These are phyloP conservation scores for Neodidymelliopsis sp. DNA, from an alignment of 2,329 filamentous ascomycete species.

Conservation along the genomic window DNA sequence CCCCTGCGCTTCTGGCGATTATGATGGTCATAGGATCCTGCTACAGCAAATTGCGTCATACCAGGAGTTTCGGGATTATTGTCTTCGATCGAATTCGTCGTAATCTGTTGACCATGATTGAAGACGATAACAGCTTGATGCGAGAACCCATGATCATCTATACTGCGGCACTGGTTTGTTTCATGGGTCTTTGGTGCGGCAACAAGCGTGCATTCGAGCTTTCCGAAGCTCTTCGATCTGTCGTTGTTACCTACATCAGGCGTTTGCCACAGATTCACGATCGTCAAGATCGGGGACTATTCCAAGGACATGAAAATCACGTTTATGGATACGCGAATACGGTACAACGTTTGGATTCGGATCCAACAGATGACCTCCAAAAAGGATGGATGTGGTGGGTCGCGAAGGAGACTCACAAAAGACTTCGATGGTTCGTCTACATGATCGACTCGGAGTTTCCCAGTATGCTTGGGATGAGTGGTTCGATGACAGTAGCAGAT, in stretches of 20 bases:
- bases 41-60: conserved; percentile 12
- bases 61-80: conserved; percentile 15
- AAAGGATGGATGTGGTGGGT: conserved; percentile 4
- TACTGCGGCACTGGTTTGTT: conserved; percentile 6
- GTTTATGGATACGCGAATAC: neutral
- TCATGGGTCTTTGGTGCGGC: conserved; percentile 18
- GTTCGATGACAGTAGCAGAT: conserved; percentile 11
- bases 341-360: neutral
- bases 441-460: conserved; percentile 9
- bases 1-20: conserved; percentile 3
- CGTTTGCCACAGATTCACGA: neutral
- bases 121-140: conserved; percentile 13
- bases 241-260: conserved; percentile 11
- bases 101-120: conserved; percentile 8
- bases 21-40: conserved; percentile 14
- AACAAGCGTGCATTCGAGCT: conserved; percentile 17
- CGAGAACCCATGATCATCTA: conserved; percentile 12
- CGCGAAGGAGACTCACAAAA: conserved; percentile 4
- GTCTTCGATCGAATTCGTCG: conserved; percentile 9
- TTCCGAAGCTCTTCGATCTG: conserved; percentile 5
- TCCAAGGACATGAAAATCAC: neutral
- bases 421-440: conserved; percentile 12
- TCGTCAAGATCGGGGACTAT: neutral
- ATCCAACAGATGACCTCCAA: neutral
- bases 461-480: conserved; percentile 11